These are phyloP conservation scores for Geosmithia putterillii DNA, from an alignment of 2,329 filamentous ascomycete genomes.

Conservation along the genomic window DNA sequence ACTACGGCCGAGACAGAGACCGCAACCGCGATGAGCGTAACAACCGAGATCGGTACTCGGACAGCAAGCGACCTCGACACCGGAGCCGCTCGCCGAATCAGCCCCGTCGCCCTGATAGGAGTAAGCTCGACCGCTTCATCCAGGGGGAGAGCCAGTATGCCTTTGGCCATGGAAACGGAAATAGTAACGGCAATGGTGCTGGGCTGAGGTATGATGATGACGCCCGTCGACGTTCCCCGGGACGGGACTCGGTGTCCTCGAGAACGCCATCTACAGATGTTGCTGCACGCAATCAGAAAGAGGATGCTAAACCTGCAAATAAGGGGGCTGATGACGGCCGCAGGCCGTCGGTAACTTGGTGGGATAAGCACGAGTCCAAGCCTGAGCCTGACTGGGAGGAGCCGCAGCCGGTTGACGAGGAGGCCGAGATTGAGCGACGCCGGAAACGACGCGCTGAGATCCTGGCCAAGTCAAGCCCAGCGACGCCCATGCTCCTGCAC, in stretches of 20 bases:
- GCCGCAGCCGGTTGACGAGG: constrained; percentile 60
- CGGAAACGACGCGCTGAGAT: constrained; percentile 77
- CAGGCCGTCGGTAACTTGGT: background rate
- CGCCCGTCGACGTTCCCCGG: constrained; percentile 24
- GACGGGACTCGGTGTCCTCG: constrained; percentile 43
- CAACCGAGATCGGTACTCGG: constrained; percentile 29
- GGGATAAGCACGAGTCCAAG: constrained; percentile 9
- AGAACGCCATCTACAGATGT: constrained; percentile 45
- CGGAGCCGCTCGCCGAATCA: constrained; percentile 39
- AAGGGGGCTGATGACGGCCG: constrained; percentile 24
- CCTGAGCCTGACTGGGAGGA: constrained; percentile 35
- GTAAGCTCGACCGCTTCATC: constrained; percentile 19
- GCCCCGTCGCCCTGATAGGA: constrained; percentile 22
- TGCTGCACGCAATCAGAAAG: constrained; percentile 44
- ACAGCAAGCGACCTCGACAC: constrained; percentile 43
- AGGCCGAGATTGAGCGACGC: constrained; percentile 72
- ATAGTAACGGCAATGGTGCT: background rate
- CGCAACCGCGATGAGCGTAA: constrained; percentile 11
- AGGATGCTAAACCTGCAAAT: constrained; percentile 57
- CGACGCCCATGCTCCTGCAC: constrained; percentile 63
- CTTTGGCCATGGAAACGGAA: constrained; percentile 8
- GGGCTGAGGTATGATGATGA: constrained; percentile 31
- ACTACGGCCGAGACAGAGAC: constrained; percentile 7
- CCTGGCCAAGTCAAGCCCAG: constrained; percentile 67
- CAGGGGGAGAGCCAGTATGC: constrained; percentile 13